Conservation (phyloP, 768 basidiomycete species). For the Galerina marginata region DNA sequence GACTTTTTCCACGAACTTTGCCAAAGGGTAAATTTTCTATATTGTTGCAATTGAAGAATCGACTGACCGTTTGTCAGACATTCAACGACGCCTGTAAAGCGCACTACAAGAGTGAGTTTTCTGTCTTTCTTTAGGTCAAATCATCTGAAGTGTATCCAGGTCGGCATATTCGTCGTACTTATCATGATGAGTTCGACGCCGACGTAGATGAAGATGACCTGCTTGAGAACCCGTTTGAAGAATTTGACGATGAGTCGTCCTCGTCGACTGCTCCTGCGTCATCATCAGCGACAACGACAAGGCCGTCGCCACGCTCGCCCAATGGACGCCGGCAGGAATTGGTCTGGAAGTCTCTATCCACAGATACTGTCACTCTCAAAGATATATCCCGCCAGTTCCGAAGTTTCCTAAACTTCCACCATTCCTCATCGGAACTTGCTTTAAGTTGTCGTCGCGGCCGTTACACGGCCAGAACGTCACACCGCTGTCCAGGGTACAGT, state of each 20-base stretch:
- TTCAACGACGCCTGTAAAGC: conserved; percentile 10
- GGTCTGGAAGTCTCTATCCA: conserved; percentile 6
- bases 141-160: not conserved
- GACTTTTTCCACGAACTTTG: conserved; percentile 7
- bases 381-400: conserved; percentile 11
- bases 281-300: not conserved
- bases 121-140: too few species aligned
- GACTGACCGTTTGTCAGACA: not conserved
- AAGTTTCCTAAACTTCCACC: not conserved
- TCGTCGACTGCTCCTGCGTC: not conserved
- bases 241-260: too few species aligned
- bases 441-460: conserved; percentile 3
- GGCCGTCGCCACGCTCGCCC: not conserved
- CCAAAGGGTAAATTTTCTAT: conserved; percentile 1
- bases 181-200: not conserved
- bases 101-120: conserved; percentile 7
- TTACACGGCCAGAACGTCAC: conserved; percentile 2
- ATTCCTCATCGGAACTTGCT: not conserved
- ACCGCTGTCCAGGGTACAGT: conserved; percentile 10
- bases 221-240: too few species aligned
- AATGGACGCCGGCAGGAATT: conserved; percentile 4
- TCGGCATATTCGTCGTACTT: conserved; percentile 1
- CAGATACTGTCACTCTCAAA: not conserved
- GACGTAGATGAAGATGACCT: too few species aligned
- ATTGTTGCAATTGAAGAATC: not conserved